Evolutionary conservation across 2,329 filamentous ascomycete genomes (phyloP).

Genomic region (Monosporascus sp.): DNA sequence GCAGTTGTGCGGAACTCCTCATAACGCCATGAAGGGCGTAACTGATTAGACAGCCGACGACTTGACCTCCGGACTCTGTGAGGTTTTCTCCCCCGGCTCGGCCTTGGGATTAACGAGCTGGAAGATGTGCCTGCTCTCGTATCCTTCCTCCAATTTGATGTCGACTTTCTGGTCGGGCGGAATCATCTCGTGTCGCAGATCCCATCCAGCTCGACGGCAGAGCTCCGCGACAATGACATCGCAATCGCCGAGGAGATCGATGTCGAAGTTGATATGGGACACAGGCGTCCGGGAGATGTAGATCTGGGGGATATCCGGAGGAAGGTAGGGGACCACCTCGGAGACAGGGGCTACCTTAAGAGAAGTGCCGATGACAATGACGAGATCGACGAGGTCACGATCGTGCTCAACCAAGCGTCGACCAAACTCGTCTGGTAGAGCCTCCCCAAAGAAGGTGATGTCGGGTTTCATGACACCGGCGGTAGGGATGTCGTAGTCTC

Average conservation of each 20-base stretch:
- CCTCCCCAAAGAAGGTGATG: constrained; percentile 96
- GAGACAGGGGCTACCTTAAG: constrained; percentile 94
- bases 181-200: constrained; percentile 76
- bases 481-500: constrained; percentile 58
- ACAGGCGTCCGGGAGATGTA: constrained; percentile 85
- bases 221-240: constrained; percentile 87
- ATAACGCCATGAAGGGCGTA: no score
- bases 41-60: no score
- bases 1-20: no score
- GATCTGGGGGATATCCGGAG: constrained; percentile 77
- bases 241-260: constrained; percentile 92
- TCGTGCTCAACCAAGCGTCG: constrained; percentile 77
- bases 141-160: constrained; percentile 45
- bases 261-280: constrained; percentile 88
- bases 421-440: constrained; percentile 78
- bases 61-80: no score
- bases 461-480: constrained; percentile 91
- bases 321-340: constrained; percentile 79
- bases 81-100: no score
- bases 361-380: constrained; percentile 93
- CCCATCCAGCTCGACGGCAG: constrained; percentile 76
- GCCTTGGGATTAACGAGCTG: constrained; percentile 13
- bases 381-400: constrained; percentile 73
- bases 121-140: constrained; percentile 39
- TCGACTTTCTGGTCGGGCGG: constrained; percentile 59